A percentile compares a stretch with the other conserved stretches of the same genome.
Evolutionary conservation across 495 filamentous ascomycete species (phyloP).

Genomic region (Neurospora tetraspora): DNA sequence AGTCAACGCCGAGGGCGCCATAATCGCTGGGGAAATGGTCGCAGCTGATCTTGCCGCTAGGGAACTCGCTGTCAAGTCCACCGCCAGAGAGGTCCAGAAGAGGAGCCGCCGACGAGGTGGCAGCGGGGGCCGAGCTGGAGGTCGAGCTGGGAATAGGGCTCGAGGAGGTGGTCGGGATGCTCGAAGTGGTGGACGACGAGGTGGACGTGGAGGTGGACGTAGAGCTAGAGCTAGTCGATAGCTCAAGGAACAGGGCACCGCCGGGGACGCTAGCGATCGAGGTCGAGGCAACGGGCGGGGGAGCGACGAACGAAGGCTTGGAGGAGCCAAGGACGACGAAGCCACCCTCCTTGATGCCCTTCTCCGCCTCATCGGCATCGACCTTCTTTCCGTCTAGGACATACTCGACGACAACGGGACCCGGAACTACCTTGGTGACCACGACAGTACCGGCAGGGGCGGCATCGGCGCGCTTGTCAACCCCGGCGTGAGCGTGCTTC

Average conservation of each 20-base stretch:
- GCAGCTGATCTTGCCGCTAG: constrained; percentile 65
- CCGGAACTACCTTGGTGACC: constrained; percentile 25
- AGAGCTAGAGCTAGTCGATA: constrained; percentile 10
- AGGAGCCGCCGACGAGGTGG: constrained; percentile 12
- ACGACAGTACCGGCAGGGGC: constrained; percentile 27
- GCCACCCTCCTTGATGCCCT: constrained; percentile 48
- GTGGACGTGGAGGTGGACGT: constrained; percentile 2
- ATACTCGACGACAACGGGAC: constrained; percentile 49
- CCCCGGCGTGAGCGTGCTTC: constrained; percentile 19
- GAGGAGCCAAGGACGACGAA: constrained; percentile 41
- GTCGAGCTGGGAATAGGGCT: constrained; percentile 9
- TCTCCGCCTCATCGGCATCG: constrained; percentile 45
- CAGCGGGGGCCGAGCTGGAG: constrained; percentile 8
- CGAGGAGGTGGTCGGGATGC: constrained; percentile 14
- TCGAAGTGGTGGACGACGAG: constrained; percentile 8
- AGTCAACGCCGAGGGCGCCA: constrained; percentile 63
- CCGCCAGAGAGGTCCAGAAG: constrained; percentile 15
- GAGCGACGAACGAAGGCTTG: constrained; percentile 31
- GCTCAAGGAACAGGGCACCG: constrained; percentile 28
- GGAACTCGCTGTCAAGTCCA: constrained; percentile 62
- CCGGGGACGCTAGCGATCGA: constrained; percentile 9
- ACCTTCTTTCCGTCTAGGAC: constrained; percentile 48
- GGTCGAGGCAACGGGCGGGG: constrained; percentile 20
- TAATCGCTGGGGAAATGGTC: constrained; percentile 68
- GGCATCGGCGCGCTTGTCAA: constrained; percentile 35